Conservation (phyloP, 768 basidiomycete genomes). For the Mycena rebaudengoi region DNA sequence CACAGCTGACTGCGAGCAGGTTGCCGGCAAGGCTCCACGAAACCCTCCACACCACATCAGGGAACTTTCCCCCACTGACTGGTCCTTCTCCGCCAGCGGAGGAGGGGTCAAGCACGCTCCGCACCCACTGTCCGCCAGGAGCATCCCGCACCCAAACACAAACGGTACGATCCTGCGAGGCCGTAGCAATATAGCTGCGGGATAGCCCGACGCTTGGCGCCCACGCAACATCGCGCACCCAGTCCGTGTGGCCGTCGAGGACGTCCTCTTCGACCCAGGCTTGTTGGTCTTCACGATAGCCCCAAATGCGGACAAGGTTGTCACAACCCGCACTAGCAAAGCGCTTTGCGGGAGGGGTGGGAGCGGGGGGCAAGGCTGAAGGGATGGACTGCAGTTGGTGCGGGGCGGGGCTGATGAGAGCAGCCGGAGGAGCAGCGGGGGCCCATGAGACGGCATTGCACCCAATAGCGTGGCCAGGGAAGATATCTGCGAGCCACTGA, state of each 20-base stretch:
- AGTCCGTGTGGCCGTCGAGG: conserved; percentile 93
- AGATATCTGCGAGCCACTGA: conserved; percentile 94
- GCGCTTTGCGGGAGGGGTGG: conserved; percentile 77
- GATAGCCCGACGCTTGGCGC: conserved; percentile 97
- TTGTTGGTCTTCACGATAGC: conserved; percentile 85
- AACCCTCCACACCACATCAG: conserved; percentile 98
- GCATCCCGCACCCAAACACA: conserved; percentile 92
- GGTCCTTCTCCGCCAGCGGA: conserved; percentile 53
- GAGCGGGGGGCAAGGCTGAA: conserved; percentile 48
- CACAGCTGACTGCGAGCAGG: conserved; percentile 94
- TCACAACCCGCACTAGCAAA: conserved; percentile 98
- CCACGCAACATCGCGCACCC: conserved; percentile 99
- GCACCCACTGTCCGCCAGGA: conserved; percentile 78
- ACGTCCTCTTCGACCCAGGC: conserved; percentile 92
- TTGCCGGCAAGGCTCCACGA: conserved; percentile 98
- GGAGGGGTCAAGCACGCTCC: conserved; percentile 81
- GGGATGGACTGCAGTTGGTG: conserved; percentile 59
- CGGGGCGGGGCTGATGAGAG: conserved; percentile 70
- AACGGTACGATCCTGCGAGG: conserved; percentile 93
- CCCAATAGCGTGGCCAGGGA: conserved; percentile 94
- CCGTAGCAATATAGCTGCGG: conserved; percentile 94
- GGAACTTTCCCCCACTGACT: conserved; percentile 80
- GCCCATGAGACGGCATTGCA: conserved; percentile 99
- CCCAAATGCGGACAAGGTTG: conserved; percentile 95
- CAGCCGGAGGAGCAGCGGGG: conserved; percentile 87